Evolutionary conservation across 805 yeast species (phyloP).

Genomic region (Nakazawaea populi): DNA sequence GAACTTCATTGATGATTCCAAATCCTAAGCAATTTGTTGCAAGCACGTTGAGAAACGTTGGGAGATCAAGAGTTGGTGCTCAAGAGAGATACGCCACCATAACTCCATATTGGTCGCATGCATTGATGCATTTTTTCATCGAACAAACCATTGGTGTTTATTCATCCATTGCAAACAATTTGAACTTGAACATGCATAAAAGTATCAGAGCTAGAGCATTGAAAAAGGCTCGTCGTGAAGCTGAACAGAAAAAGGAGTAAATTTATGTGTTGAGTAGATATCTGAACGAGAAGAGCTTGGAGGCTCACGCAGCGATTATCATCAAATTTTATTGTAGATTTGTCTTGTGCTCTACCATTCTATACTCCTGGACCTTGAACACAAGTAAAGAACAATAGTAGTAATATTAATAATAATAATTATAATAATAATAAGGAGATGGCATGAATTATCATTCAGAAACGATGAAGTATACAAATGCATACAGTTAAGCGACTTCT

Average conservation of each 20-base stretch:
- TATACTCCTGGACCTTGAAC: no score
- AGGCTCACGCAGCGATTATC: no score
- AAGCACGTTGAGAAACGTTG: conserved; percentile 62
- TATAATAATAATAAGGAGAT: no score
- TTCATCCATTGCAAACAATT: conserved; percentile 58
- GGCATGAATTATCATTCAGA: no score
- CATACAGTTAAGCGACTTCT: no score
- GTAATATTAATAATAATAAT: no score
- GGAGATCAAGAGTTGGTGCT: conserved; percentile 79
- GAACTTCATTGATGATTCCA: conserved; percentile 72
- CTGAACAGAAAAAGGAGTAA: conserved; percentile 13
- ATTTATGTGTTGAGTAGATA: not conserved
- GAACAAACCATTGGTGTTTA: conserved; percentile 79
- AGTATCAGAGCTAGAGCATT: conserved; percentile 79
- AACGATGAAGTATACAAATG: no score
- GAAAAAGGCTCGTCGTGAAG: conserved; percentile 54
- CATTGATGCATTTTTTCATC: conserved; percentile 79
- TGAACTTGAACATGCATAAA: conserved; percentile 74
- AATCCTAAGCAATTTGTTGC: conserved; percentile 74
- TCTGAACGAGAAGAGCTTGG: no score
- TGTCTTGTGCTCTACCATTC: no score
- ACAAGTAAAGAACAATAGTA: no score
- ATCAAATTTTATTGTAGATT: no score
- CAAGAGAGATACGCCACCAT: conserved; percentile 81
- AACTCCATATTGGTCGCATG: conserved; percentile 95